Evolutionary conservation across 192 early-diverging fungal species (phyloP), one percentile per base, ranked within the genome.

Genomic region (Entomortierella lignicola): DNA sequence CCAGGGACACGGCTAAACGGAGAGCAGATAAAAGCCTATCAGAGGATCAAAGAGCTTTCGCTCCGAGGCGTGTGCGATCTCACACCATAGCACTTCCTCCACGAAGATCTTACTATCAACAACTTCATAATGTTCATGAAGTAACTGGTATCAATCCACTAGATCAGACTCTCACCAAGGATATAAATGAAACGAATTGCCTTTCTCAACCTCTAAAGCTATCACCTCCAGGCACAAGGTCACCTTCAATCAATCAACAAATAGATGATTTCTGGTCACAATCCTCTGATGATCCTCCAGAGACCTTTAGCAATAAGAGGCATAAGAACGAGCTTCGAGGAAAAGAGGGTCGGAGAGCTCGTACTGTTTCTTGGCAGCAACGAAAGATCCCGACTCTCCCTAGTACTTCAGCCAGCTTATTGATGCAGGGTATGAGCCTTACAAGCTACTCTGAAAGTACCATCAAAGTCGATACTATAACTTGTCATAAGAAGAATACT

Each of bases 301-400:
- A 43, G 13, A 11, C 1, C 6, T 51, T 42, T 13, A 61, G 69
- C 30, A 71, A 61, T 13, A 71, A 71, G 31, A 43, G 69, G 8
- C 26, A 37, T 0, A 71, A 55, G 42, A 62, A 20, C 21, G 59
- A 61, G 37, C 42, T 37, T 34, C 51, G 39, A 47, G 29, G 69
- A 17, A 23, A 31, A 25, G 69, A 3, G 2, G 52, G 69, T 21
- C 53, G 60, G 10, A 27, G 25, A 47, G 34, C 52, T 55, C 51
- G 60, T 17, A 41, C 43, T 18, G 25, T 21, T 0, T 5, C 21
- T 21, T 43, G 30, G 37, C 10, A n/a, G 8, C 4, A 60, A 11
- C 10, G 20, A n/a, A 26, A 4, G 1, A 47, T 25, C 17, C 60
- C 59, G 4, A 26, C 59, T 5, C 43, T 50, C 18, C 57, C 37